These are phyloP conservation scores for Trametes elegans DNA, from an alignment of 768 basidiomycete genomes.

Conservation along the genomic window DNA sequence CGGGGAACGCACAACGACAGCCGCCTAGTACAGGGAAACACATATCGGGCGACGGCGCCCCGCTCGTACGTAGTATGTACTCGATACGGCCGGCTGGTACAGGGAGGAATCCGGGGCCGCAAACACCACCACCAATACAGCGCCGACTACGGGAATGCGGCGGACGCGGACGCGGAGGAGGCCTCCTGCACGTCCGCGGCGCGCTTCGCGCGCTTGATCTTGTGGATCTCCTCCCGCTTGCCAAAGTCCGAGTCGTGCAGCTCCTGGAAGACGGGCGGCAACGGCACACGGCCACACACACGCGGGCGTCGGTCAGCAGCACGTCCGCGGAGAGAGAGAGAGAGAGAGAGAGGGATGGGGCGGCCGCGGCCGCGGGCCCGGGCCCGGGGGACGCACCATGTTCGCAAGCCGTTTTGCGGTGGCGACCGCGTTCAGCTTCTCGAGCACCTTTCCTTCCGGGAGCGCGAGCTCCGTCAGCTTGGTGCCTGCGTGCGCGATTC, in stretches of 20 bases:
- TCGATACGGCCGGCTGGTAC: too few relatives aligned
- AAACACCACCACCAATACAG: too few relatives aligned
- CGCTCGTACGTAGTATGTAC: too few relatives aligned
- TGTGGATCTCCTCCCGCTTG: slow-evolving; percentile 80
- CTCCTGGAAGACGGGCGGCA: slow-evolving; percentile 47
- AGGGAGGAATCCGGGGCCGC: too few relatives aligned
- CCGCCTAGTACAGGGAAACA: too few relatives aligned
- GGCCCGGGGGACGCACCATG: slow-evolving; percentile 71
- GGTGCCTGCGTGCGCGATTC: slow-evolving; percentile 47
- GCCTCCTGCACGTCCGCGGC: slow-evolving; percentile 23
- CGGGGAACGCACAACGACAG: too few relatives aligned
- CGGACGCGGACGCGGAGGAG: not conserved
- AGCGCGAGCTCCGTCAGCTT: slow-evolving; percentile 72
- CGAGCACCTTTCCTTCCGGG: slow-evolving; percentile 79
- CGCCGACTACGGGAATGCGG: not conserved
- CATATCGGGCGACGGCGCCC: too few relatives aligned
- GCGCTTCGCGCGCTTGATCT: slow-evolving; percentile 48
- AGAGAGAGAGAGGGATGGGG: too few relatives aligned
- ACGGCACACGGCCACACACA: not conserved
- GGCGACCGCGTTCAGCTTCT: slow-evolving; percentile 84
- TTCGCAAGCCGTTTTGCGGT: slow-evolving; percentile 91
- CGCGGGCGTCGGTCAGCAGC: too few relatives aligned
- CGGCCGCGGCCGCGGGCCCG: not conserved
- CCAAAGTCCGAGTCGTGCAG: slow-evolving; percentile 90
- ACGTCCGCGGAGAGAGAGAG: too few relatives aligned